Evolutionary conservation across 148 eudicot species (phyloP).

Genomic region (Fagopyrum tataricum): DNA sequence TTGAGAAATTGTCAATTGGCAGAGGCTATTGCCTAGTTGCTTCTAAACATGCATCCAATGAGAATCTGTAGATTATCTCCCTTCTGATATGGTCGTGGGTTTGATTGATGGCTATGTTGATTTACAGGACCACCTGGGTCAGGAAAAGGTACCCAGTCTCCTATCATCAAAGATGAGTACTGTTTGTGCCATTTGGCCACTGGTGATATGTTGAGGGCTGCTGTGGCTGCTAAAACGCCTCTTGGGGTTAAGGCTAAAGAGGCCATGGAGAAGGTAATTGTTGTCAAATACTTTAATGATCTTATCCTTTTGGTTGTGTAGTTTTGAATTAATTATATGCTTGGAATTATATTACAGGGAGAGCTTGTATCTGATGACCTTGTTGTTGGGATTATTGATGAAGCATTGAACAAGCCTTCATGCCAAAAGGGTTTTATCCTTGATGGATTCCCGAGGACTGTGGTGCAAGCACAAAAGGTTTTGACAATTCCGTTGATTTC

Average conservation of each 20-base stretch:
- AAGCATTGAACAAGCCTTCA: conserved; percentile 84
- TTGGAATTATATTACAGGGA: conserved; percentile 34
- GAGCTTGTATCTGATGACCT: conserved; percentile 86
- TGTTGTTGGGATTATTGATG: conserved; percentile 92
- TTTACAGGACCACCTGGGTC: conserved; percentile 90
- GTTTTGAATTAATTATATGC: background rate
- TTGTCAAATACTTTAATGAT: conserved; percentile 14
- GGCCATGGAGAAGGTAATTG: conserved; percentile 75
- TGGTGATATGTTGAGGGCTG: conserved; percentile 99
- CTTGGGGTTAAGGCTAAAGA: conserved; percentile 92
- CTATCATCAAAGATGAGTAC: conserved; percentile 83
- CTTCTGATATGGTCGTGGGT: background rate
- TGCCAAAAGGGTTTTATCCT: conserved; percentile 93
- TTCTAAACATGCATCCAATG: background rate
- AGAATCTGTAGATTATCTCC: background rate
- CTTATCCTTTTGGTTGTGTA: background rate
- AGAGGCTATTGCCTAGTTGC: background rate
- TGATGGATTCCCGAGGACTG: conserved; percentile 97
- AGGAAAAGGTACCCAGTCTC: conserved; percentile 99
- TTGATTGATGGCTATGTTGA: background rate
- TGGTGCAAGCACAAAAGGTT: conserved; percentile 86
- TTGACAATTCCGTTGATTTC: background rate
- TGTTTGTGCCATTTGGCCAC: conserved; percentile 96
- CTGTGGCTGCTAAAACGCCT: conserved; percentile 88
- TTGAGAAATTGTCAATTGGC: background rate